phyloP scores from a whole-genome alignment of 768 basidiomycete genomes.

The Hortiboletus flavorubellus region DNA sequence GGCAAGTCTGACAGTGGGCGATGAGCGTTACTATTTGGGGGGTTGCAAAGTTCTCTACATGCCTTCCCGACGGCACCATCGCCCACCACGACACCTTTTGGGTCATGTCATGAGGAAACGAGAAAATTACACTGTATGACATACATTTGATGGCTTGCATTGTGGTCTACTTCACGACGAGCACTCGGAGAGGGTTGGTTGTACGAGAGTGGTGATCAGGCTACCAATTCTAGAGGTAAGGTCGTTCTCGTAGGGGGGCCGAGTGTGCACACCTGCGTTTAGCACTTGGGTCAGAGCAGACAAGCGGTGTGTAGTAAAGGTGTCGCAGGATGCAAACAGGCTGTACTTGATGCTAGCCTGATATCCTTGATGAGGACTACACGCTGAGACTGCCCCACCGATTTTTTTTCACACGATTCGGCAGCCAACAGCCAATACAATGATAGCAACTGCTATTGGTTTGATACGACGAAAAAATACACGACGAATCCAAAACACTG shows the following conservation, averaged over 20 bases:
- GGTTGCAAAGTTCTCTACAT: conserved; percentile 26
- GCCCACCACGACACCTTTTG: conserved; percentile 91
- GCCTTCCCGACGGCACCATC: conserved; percentile 99
- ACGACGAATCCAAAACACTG: conserved; percentile 29
- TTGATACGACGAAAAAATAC: conserved; percentile 21
- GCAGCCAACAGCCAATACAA: not conserved
- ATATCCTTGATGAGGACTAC: conserved; percentile 27
- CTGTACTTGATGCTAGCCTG: conserved; percentile 26
- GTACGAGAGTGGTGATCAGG: conserved; percentile 15
- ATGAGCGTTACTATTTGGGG: conserved; percentile 10
- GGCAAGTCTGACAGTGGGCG: conserved; percentile 70
- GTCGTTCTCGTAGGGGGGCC: not conserved
- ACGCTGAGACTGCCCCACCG: conserved; percentile 14
- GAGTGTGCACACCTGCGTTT: conserved; percentile 4
- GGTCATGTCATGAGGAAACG: conserved; percentile 32
- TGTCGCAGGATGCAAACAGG: conserved; percentile 14
- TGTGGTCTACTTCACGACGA: conserved; percentile 19
- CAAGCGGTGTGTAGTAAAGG: not conserved
- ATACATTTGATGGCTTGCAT: conserved; percentile 94
- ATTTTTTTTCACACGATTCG: conserved; percentile 25
- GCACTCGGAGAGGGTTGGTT: conserved; percentile 9
- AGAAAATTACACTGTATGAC: conserved; percentile 25
- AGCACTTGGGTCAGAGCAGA: not conserved
- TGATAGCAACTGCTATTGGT: conserved; percentile 5
- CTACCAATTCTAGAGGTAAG: conserved; percentile 13